These are phyloP conservation scores for Globisporangium irregulare DNA, from an alignment of 352 stramenopile genomes.

Conservation along the genomic window DNA sequence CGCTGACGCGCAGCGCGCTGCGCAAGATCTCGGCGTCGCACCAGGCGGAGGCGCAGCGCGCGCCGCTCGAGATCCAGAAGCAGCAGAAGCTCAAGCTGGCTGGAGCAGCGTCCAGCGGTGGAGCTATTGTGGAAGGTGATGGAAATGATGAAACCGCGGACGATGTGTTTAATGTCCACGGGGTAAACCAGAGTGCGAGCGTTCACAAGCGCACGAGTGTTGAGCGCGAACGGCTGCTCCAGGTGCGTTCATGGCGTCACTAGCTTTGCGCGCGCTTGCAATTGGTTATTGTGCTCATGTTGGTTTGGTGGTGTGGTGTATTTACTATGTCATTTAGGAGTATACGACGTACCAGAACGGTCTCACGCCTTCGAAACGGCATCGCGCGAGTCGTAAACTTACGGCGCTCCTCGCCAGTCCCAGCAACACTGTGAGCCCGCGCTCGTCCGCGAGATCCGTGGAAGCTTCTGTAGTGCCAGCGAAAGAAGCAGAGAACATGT, in stretches of 20 bases:
- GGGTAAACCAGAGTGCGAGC: background rate
- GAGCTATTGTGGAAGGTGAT: background rate
- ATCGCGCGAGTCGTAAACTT: slow-evolving; percentile 4
- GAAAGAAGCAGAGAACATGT: slow-evolving; percentile 7
- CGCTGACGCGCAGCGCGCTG: slow-evolving; percentile 14
- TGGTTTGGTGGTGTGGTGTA: background rate
- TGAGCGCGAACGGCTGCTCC: slow-evolving; percentile 15
- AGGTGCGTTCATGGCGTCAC: background rate
- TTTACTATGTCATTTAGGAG: slow-evolving; percentile 3
- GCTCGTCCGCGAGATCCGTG: background rate
- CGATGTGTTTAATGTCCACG: background rate
- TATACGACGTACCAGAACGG: slow-evolving; percentile 15
- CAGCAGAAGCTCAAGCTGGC: slow-evolving; percentile 3
- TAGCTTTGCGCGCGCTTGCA: background rate
- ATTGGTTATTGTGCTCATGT: background rate
- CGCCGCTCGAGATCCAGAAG: slow-evolving; percentile 3
- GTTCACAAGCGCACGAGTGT: slow-evolving; percentile 12
- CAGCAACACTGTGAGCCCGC: background rate
- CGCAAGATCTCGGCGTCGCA: background rate
- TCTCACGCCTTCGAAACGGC: slow-evolving; percentile 10
- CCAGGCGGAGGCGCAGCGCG: background rate
- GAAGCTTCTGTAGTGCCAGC: background rate
- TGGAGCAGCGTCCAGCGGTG: background rate
- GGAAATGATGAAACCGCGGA: background rate
- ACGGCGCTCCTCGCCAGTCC: background rate